These are phyloP conservation scores for Mycena galericulata DNA, from an alignment of 768 basidiomycete genomes.

Conservation along the genomic window DNA sequence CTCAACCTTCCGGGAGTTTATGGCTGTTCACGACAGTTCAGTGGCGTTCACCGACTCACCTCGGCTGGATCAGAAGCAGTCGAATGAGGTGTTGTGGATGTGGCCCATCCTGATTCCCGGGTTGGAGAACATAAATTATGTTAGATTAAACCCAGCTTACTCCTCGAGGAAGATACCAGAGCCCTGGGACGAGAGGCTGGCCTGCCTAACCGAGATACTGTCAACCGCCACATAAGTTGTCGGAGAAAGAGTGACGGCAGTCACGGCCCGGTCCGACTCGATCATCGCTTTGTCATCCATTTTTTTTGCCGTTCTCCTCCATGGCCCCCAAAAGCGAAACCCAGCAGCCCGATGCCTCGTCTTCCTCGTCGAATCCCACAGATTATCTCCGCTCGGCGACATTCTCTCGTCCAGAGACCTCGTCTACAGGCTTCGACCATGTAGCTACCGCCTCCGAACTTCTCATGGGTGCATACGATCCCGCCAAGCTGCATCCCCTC, in stretches of 20 bases:
- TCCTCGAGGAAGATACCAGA: slow-evolving; percentile 39
- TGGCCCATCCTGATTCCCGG: slow-evolving; percentile 73
- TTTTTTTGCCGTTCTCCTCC: neutral
- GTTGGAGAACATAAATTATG: slow-evolving; percentile 4
- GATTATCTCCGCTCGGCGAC: slow-evolving; percentile 60
- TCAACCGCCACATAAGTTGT: slow-evolving; percentile 2
- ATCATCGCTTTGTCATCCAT: neutral
- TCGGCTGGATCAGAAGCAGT: slow-evolving; percentile 87
- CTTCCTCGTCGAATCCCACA: slow-evolving; percentile 60
- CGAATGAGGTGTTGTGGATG: slow-evolving; percentile 85
- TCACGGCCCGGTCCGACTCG: neutral
- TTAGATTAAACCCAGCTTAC: slow-evolving; percentile 42
- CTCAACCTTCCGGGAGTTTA: too few species aligned
- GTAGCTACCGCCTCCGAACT: slow-evolving; percentile 88
- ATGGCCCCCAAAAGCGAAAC: slow-evolving; percentile 25
- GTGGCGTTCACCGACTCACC: too few species aligned
- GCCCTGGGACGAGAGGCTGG: slow-evolving; percentile 35
- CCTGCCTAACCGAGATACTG: neutral
- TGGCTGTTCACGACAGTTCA: too few species aligned
- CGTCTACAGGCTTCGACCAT: slow-evolving; percentile 57
- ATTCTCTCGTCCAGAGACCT: slow-evolving; percentile 57
- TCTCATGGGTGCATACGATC: slow-evolving; percentile 89
- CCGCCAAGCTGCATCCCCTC: slow-evolving; percentile 92
- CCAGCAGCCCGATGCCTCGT: slow-evolving; percentile 47
- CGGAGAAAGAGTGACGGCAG: neutral